phyloP scores from a whole-genome alignment of 345 rosid species.

The Aquilaria malaccensis region DNA sequence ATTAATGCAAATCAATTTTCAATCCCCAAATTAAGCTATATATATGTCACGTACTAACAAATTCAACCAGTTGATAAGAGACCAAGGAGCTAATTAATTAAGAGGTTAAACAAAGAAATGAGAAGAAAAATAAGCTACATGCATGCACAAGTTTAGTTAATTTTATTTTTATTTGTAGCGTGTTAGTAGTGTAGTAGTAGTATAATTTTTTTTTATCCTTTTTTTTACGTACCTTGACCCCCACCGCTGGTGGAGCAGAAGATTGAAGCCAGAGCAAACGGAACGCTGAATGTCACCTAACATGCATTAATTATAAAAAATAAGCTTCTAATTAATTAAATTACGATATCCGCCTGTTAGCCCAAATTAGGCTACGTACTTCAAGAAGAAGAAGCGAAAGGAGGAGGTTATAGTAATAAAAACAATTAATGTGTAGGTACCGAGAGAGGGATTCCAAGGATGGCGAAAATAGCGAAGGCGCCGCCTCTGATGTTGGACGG shows the following conservation, averaged over 20 bases:
- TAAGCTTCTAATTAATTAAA: not conserved
- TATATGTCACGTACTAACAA: not conserved
- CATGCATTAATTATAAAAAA: conserved; percentile 20
- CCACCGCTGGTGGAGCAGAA: conserved; percentile 44
- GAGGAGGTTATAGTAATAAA: not conserved
- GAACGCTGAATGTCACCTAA: conserved; percentile 60
- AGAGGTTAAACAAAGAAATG: not conserved
- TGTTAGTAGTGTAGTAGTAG: not conserved
- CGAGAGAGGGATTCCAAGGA: conserved; percentile 66
- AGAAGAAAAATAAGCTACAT: not conserved
- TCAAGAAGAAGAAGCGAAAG: not conserved
- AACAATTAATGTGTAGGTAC: conserved; percentile 24
- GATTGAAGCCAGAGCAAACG: conserved; percentile 85
- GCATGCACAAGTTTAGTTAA: too few species aligned
- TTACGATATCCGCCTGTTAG: not conserved
- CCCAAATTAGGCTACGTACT: not conserved
- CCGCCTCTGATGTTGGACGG: conserved; percentile 38
- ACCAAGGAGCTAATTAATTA: too few species aligned
- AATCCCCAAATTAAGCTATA: not conserved
- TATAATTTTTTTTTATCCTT: conserved; percentile 12
- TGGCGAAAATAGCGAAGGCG: conserved; percentile 51
- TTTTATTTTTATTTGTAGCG: too few species aligned
- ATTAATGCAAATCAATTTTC: not conserved
- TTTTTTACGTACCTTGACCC: conserved; percentile 57
- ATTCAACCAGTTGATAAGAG: too few species aligned